phyloP scores from a whole-genome alignment of 1,139 yeast genomes.

The Yamadazyma conglobata region DNA sequence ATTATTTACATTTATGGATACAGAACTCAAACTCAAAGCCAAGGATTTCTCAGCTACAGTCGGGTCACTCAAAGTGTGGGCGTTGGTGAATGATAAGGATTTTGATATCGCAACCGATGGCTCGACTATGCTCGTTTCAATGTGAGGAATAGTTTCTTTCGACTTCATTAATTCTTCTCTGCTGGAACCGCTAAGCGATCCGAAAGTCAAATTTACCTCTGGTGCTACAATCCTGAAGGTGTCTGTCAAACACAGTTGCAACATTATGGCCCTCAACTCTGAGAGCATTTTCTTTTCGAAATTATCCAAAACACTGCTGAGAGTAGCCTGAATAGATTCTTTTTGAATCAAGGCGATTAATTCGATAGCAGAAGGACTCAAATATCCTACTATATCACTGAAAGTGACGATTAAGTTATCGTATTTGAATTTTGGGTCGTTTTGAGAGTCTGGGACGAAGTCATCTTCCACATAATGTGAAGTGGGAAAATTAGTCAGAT shows the following conservation, averaged over 20 bases:
- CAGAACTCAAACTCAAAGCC: slow-evolving; percentile 35
- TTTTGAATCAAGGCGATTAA: slow-evolving; percentile 28
- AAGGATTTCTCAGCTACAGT: slow-evolving; percentile 14
- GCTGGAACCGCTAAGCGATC: slow-evolving; percentile 25
- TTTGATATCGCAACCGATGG: slow-evolving; percentile 36
- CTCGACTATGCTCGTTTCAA: slow-evolving; percentile 28
- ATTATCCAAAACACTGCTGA: slow-evolving; percentile 55
- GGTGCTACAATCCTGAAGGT: slow-evolving; percentile 55
- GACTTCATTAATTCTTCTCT: slow-evolving; percentile 17
- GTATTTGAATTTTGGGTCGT: slow-evolving; percentile 46
- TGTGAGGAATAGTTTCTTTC: slow-evolving; percentile 18
- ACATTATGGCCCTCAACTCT: slow-evolving; percentile 34
- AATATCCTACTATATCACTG: slow-evolving; percentile 36
- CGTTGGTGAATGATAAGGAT: slow-evolving; percentile 11
- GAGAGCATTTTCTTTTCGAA: slow-evolving; percentile 61
- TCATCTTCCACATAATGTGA: slow-evolving; percentile 41
- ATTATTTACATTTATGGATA: slow-evolving; percentile 20
- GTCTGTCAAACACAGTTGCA: slow-evolving; percentile 33
- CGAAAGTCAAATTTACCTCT: slow-evolving; percentile 42
- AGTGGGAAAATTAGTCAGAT: too few relatives aligned
- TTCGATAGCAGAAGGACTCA: slow-evolving; percentile 35
- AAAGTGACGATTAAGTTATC: slow-evolving; percentile 55
- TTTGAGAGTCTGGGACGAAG: slow-evolving; percentile 37
- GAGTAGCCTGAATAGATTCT: slow-evolving; percentile 32
- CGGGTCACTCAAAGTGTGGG: slow-evolving; percentile 7